Evolutionary conservation across 306 rosid genomes (phyloP).

Genomic region (Sicyos baderoa): DNA sequence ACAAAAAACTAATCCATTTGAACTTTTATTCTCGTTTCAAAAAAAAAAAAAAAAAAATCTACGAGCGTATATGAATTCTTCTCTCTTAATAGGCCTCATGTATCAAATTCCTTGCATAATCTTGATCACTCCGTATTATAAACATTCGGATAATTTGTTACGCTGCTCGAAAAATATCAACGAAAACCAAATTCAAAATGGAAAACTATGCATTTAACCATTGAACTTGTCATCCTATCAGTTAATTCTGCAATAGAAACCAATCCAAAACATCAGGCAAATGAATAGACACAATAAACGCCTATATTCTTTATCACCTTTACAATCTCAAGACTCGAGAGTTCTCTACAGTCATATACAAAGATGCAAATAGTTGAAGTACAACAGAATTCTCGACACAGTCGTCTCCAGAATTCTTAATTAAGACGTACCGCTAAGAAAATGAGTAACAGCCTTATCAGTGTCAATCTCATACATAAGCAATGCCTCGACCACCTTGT

Average conservation of each 20-base stretch:
- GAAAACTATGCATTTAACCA: not conserved
- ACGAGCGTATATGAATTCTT: not conserved
- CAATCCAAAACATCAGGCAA: not conserved
- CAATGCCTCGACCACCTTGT: slow-evolving; percentile 59
- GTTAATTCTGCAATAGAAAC: not conserved
- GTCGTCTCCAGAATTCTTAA: slow-evolving; percentile 25
- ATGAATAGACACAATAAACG: not conserved
- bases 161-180: not conserved
- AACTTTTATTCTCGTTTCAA: too few relatives aligned
- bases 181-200: too few relatives aligned
- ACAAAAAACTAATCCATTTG: not conserved
- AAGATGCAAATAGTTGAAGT: slow-evolving; percentile 2
- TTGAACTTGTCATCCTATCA: not conserved
- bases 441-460: slow-evolving; percentile 76
- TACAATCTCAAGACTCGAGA: not conserved
- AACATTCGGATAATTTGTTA: not conserved
- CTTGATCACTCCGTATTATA: not conserved
- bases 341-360: slow-evolving; percentile 8
- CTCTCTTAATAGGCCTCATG: not conserved
- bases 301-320: slow-evolving; percentile 9
- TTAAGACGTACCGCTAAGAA: slow-evolving; percentile 53
- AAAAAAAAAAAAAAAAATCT: too few relatives aligned
- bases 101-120: not conserved
- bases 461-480: slow-evolving; percentile 67
- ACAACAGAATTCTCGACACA: not conserved